A percentile compares a stretch with the other conserved stretches of the same genome.
Conservation (phyloP, 768 basidiomycete genomes). For the Candolleomyces efflorescens region DNA sequence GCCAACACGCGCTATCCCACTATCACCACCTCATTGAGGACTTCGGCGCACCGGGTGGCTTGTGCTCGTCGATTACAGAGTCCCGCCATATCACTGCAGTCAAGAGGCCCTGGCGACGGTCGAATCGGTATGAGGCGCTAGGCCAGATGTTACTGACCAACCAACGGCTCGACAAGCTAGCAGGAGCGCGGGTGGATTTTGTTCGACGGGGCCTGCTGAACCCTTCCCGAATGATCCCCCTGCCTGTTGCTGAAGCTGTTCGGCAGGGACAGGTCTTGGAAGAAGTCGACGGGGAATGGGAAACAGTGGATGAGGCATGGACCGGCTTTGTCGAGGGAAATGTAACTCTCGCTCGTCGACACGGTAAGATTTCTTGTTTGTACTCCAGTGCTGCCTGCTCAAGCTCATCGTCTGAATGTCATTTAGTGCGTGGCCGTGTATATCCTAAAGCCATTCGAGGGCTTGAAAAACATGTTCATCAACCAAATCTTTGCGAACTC, state of each 20-base stretch:
- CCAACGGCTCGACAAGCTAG: slow-evolving; percentile 26
- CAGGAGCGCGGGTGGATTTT: slow-evolving; percentile 15
- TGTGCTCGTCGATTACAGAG: slow-evolving; percentile 31
- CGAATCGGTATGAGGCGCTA: slow-evolving; percentile 26
- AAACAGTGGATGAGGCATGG: neutral
- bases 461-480: neutral
- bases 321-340: neutral
- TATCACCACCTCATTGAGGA: slow-evolving; percentile 13
- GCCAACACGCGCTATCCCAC: slow-evolving; percentile 21
- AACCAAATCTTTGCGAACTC: neutral
- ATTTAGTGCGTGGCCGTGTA: neutral
- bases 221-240: neutral
- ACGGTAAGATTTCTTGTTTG: neutral
- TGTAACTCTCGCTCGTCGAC: neutral
- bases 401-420: neutral
- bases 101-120: slow-evolving; percentile 30
- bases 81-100: slow-evolving; percentile 28
- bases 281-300: neutral
- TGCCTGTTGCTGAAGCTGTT: neutral
- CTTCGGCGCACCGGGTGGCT: slow-evolving; percentile 22
- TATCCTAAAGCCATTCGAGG: neutral
- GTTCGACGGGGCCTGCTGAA: slow-evolving; percentile 12
- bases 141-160: slow-evolving; percentile 33
- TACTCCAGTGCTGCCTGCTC: neutral
- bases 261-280: neutral